A percentile compares a stretch with the other conserved stretches of the same genome.
These are phyloP conservation scores for Yamadazyma sp. DNA, from an alignment of 1,139 yeast genomes.

Conservation along the genomic window DNA sequence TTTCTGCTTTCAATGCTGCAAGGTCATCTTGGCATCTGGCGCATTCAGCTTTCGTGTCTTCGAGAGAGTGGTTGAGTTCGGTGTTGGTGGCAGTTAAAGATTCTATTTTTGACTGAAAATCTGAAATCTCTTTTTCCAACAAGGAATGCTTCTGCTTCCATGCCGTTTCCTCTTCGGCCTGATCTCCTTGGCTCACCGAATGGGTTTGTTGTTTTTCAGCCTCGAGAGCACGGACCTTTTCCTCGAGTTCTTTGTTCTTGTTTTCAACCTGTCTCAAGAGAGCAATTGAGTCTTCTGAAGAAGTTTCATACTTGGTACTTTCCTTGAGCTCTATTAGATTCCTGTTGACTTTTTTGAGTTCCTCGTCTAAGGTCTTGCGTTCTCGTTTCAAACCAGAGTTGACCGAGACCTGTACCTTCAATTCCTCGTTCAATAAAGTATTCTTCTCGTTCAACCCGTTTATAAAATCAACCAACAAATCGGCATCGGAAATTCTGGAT, in stretches of 20 bases:
- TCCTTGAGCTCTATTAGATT: slow-evolving; percentile 5
- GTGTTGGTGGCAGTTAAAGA: not conserved
- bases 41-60: not conserved
- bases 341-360: slow-evolving; percentile 14
- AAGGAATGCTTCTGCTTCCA: not conserved
- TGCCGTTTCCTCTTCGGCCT: slow-evolving; percentile 2
- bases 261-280: not conserved
- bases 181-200: too few species aligned
- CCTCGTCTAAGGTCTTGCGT: slow-evolving; percentile 15
- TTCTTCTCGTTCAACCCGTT: slow-evolving; percentile 62
- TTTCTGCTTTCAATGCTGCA: slow-evolving; percentile 1
- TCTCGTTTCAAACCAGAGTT: slow-evolving; percentile 18
- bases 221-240: not conserved
- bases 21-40: not conserved
- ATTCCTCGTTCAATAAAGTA: slow-evolving; percentile 55
- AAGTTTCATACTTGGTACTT: slow-evolving; percentile 3
- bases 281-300: slow-evolving; percentile 2
- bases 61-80: not conserved
- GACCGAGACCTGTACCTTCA: slow-evolving; percentile 28
- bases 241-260: slow-evolving; percentile 6
- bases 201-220: too few species aligned
- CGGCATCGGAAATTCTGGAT: slow-evolving; percentile 70
- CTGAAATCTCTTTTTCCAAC: not conserved
- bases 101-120: not conserved
- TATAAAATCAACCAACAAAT: slow-evolving; percentile 66